Evolutionary conservation across 441 rosid genomes (phyloP).

Genomic region (Hura crepitans): DNA sequence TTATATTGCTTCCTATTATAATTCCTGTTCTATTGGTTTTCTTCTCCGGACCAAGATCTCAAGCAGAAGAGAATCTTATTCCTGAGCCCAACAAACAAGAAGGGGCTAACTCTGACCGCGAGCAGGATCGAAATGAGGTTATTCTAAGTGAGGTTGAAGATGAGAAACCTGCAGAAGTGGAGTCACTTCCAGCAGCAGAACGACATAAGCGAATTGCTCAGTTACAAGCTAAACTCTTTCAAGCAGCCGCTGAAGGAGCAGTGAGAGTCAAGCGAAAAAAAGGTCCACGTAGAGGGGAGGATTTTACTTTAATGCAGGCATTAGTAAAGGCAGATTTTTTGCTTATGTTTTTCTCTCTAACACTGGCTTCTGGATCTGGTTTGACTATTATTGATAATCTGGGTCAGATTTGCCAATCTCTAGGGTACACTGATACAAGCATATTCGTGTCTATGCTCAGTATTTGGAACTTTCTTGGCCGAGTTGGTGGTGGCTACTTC

Average conservation of each 20-base stretch:
- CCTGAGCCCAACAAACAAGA: slow-evolving; percentile 43
- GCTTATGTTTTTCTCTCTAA: slow-evolving; percentile 75
- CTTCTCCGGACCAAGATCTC: slow-evolving; percentile 36
- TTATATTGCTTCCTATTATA: slow-evolving; percentile 57
- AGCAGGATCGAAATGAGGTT: slow-evolving; percentile 43
- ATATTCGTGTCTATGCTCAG: slow-evolving; percentile 93
- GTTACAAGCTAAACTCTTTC: slow-evolving; percentile 69
- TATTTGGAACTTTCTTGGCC: slow-evolving; percentile 98
- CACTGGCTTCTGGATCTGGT: slow-evolving; percentile 92
- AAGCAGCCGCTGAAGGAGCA: slow-evolving; percentile 89
- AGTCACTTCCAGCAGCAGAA: slow-evolving; percentile 72
- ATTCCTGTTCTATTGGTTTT: slow-evolving; percentile 60
- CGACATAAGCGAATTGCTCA: slow-evolving; percentile 72
- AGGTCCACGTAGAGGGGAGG: slow-evolving; percentile 85
- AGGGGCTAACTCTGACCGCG: slow-evolving; percentile 33
- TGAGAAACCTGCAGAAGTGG: slow-evolving; percentile 74
- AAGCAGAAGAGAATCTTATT: slow-evolving; percentile 54
- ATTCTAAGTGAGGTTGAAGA: slow-evolving; percentile 82
- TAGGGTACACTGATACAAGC: slow-evolving; percentile 69
- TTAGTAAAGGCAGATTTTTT: slow-evolving; percentile 85
- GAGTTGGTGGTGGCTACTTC: slow-evolving; percentile 88
- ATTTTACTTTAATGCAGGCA: slow-evolving; percentile 79
- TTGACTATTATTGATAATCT: slow-evolving; percentile 90
- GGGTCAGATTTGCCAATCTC: slow-evolving; percentile 94
- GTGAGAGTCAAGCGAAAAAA: slow-evolving; percentile 71